Conservation (phyloP, 1,139 yeast species). For the Nakaseomyces bracarensis region DNA sequence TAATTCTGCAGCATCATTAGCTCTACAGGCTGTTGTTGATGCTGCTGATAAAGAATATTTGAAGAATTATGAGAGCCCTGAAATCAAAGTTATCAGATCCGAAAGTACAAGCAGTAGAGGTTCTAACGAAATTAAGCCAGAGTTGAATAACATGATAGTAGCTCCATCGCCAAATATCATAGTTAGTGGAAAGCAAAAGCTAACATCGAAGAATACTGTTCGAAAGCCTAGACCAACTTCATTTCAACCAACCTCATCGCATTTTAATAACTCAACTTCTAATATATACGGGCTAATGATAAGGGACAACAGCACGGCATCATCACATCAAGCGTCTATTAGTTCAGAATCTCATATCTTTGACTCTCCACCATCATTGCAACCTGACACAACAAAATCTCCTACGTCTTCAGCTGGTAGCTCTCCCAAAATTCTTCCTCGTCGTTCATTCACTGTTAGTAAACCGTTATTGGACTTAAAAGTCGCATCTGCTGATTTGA, state of each 20-base stretch:
- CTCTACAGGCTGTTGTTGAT: conserved; percentile 59
- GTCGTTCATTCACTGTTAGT: conserved; percentile 24
- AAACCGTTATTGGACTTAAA: conserved; percentile 32
- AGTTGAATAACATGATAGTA: not conserved
- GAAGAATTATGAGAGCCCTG: not conserved
- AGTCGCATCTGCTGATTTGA: conserved; percentile 33
- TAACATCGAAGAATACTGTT: not conserved
- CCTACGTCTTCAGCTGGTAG: conserved; percentile 14
- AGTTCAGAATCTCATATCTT: conserved; percentile 5
- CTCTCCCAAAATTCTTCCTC: conserved; percentile 20
- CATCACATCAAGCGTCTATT: conserved; percentile 11
- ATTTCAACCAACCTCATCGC: conserved; percentile 49
- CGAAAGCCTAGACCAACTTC: conserved; percentile 69
- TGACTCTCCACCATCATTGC: conserved; percentile 14
- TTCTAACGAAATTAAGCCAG: conserved; percentile 5
- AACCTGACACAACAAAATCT: conserved; percentile 13
- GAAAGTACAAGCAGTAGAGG: conserved; percentile 5
- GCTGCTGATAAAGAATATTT: conserved; percentile 35
- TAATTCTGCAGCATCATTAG: conserved; percentile 47
- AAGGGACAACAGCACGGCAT: conserved; percentile 5
- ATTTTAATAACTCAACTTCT: not conserved
- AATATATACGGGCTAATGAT: conserved; percentile 41
- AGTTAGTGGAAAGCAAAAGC: not conserved
- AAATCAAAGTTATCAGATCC: not conserved
- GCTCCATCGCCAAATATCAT: not conserved